Base-by-base conservation (phyloP, 768 basidiomycete species). In the Phylloporus sp. region DNA sequence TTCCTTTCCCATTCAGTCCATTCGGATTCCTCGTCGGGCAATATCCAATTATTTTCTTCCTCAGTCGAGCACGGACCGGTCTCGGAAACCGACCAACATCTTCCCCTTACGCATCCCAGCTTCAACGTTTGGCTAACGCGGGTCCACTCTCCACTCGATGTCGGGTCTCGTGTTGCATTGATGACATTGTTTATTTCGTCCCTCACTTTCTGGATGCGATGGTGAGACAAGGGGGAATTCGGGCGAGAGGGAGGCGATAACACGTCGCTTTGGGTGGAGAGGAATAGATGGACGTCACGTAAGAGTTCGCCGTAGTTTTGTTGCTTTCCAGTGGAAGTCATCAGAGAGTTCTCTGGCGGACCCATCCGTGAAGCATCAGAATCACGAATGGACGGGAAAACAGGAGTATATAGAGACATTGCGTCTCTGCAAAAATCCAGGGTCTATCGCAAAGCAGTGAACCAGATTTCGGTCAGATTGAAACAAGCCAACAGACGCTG, bases 21-120 rank as follows among this genome's bases (percentile, higher is more conserved):
- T 28, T 74, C 72, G 36, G 67, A 67, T 56, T 80, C 79, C 15
- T 71, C 73, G 21, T 68, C 68, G 10, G 76, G 74, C 52, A 79
- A 43, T 54, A 69, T 56, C 62, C 64, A 65, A 27, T 64, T 60
- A 18, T 56, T 46, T 20, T 53, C 50, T 53, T 51, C 66, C 45
- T 55, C 64, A 34, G 14, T 54, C 49, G 37, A 29, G 48, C 29
- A 48, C 49, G 46, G 34, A 65, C 54, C 57, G 60, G 26, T 45
- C 50, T 24, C 54, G 45, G 34, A 56, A 53, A 27, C 62, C 47
- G 43, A 67, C 49, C 54, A 51, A 52, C 57, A 15, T 27, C 65
- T 65, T 14, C 71, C 70, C 44, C 69, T 66, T 7, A 74, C 69
- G 29, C 68, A 67, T 6, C 67, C 68, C 46, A 76, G 58, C 43